phyloP scores from a whole-genome alignment of 495 filamentous ascomycete species.

The Poronia punctata region DNA sequence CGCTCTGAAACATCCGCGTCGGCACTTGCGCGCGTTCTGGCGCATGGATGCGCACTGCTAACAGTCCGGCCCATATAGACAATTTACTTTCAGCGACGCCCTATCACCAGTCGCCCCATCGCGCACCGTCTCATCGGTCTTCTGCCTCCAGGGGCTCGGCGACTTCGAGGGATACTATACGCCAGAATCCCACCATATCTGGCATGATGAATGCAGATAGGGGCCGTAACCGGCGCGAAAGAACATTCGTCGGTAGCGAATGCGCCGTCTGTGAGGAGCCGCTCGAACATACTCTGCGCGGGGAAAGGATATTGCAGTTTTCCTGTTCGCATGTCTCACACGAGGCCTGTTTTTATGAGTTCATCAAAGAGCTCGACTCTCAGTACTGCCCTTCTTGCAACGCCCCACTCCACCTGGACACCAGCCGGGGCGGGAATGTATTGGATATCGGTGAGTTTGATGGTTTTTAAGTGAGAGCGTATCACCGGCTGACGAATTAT shows the following conservation, averaged over 20 bases:
- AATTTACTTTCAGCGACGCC: slow-evolving; percentile 31
- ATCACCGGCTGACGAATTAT: slow-evolving; percentile 16
- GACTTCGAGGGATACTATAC: slow-evolving; percentile 31
- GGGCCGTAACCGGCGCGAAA: slow-evolving; percentile 73
- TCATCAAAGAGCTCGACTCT: slow-evolving; percentile 89
- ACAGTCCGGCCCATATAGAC: slow-evolving; percentile 20
- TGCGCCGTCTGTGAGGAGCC: slow-evolving; percentile 98
- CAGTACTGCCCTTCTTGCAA: slow-evolving; percentile 95
- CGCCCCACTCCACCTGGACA: slow-evolving; percentile 86
- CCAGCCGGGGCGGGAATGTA: slow-evolving; percentile 90
- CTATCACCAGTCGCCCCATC: slow-evolving; percentile 19
- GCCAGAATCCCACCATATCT: slow-evolving; percentile 21
- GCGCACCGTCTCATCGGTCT: slow-evolving; percentile 39
- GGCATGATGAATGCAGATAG: slow-evolving; percentile 72
- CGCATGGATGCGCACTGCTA: background rate
- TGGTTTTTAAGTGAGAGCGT: slow-evolving; percentile 5
- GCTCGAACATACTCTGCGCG: slow-evolving; percentile 89
- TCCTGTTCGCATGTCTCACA: slow-evolving; percentile 94
- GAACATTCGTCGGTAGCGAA: slow-evolving; percentile 90
- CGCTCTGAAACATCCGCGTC: slow-evolving; percentile 1
- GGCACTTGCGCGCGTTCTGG: background rate
- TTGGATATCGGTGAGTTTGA: slow-evolving; percentile 74
- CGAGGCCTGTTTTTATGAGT: slow-evolving; percentile 99
- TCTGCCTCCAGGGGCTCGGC: slow-evolving; percentile 33
- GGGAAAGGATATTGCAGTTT: slow-evolving; percentile 92